A percentile compares a stretch with the other conserved stretches of the same genome.
These are phyloP conservation scores for Cicer judaicum DNA, from an alignment of 306 rosid species.

Conservation along the genomic window DNA sequence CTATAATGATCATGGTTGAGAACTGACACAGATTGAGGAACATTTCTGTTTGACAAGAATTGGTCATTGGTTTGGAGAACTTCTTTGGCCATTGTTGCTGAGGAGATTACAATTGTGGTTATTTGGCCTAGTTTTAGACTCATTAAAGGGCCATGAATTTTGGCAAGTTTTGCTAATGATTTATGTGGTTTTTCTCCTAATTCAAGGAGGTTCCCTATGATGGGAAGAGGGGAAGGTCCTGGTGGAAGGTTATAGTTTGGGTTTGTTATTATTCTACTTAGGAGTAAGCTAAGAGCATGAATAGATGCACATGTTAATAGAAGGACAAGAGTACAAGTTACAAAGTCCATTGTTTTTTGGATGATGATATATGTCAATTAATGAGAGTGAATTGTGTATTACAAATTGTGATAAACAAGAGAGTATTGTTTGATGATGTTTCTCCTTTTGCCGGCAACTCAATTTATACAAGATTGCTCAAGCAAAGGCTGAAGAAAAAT, in stretches of 20 bases:
- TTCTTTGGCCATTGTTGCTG: constrained; percentile 38
- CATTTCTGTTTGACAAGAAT: constrained; percentile 30
- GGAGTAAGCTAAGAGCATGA: background rate
- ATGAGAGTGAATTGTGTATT: background rate
- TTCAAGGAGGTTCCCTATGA: constrained; percentile 40
- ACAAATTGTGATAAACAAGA: background rate
- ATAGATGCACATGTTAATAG: background rate
- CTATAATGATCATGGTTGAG: constrained; percentile 35
- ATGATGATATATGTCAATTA: background rate
- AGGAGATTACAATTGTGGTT: constrained; percentile 34
- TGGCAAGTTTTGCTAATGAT: constrained; percentile 29
- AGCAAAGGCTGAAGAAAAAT: background rate
- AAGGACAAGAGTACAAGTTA: background rate
- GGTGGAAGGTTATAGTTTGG: constrained; percentile 39
- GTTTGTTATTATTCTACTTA: background rate
- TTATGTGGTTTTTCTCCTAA: constrained; percentile 37
- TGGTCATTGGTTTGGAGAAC: constrained; percentile 43
- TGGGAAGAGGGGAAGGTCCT: constrained; percentile 37
- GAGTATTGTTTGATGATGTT: background rate
- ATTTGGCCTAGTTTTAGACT: constrained; percentile 37
- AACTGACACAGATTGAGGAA: constrained; percentile 37
- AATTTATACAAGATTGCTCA: constrained; percentile 14
- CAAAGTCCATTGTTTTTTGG: background rate
- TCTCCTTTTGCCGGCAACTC: background rate
- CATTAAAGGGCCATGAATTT: constrained; percentile 42